Evolutionary conservation across 495 filamentous ascomycete genomes (phyloP), one percentile per base, ranked within the genome.

Genomic region (Annulohypoxylon stygium): DNA sequence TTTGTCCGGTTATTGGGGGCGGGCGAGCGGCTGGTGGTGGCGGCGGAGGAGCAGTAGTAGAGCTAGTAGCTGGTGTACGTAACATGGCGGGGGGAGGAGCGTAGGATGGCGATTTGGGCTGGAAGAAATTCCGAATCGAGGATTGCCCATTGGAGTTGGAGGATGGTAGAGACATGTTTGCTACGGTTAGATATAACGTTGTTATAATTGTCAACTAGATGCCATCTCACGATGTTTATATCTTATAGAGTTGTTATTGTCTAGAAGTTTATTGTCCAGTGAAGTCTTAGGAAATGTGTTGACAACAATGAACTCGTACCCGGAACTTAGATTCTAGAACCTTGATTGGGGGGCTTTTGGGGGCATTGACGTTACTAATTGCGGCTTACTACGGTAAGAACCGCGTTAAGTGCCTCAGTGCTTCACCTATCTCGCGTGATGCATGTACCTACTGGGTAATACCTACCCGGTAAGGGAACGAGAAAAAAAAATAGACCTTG

Each of bases 111-210:
- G 75, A 62, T 63, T 78, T 81, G 58, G 82, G 79, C 47, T 80
- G 78, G 62, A 84, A 85, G 79, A 88, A 88, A 14, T 83, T 86
- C 43, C 81, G 82, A 62, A 88, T 88, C 26, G 84, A 84, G 11
- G 81, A 67, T 68, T 87, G 86, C 50, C 78, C 71, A 73, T 70
- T 80, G 61, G 69, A 34, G 54, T 75, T 78, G 9, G 68, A 67
- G 0, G 76, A 70, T 57, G 79, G 79, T 30, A 79, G 73, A 72
- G 76, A 78, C 78, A 79, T 81, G 61, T 45, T 68, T 70, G n/a
- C 55, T 37, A 34, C 5, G 9, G 54, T 34, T 20, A 26, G 18
- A 43, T 57, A 63, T 51, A 50, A 50, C 30, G 41, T 47, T 61
- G 18, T 25, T 57, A 53, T 12, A 2, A 45, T 65, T 59, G 65